Evolutionary conservation across 192 early-diverging fungal genomes (phyloP).

Genomic region (Haplosporangium gracile): DNA sequence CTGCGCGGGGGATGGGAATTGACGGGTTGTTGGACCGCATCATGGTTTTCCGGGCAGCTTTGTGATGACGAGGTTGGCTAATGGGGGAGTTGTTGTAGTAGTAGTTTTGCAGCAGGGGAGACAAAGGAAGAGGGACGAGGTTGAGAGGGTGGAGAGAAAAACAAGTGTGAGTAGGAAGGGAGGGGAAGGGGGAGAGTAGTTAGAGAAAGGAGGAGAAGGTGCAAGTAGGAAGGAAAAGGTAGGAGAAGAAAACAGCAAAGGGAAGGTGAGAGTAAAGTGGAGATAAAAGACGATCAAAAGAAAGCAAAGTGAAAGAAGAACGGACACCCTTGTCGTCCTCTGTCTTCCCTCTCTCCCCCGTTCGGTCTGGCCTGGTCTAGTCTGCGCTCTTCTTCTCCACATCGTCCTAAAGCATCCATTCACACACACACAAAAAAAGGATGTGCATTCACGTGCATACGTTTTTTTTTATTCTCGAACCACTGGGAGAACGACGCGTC

Average conservation of each 20-base stretch:
- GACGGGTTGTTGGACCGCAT: conserved; percentile 26
- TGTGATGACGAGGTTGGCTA: too few species aligned
- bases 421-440: not conserved
- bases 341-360: too few species aligned
- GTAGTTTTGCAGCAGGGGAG: not conserved
- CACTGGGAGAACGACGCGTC: not conserved
- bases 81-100: not conserved
- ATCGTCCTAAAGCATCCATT: not conserved
- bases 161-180: not conserved
- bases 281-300: not conserved
- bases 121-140: not conserved
- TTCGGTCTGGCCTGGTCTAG: not conserved
- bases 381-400: conserved; percentile 5
- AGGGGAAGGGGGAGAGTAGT: too few species aligned
- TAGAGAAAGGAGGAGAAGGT: not conserved
- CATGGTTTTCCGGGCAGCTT: not conserved
- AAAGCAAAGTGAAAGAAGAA: not conserved
- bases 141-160: too few species aligned
- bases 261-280: not conserved
- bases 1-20: conserved; percentile 57
- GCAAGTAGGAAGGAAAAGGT: too few species aligned
- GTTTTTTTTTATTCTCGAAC: not conserved
- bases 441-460: not conserved
- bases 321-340: conserved; percentile 3
- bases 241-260: too few species aligned